phyloP scores from a whole-genome alignment of 2,329 filamentous ascomycete genomes.

The Diaporthe ilicicola region DNA sequence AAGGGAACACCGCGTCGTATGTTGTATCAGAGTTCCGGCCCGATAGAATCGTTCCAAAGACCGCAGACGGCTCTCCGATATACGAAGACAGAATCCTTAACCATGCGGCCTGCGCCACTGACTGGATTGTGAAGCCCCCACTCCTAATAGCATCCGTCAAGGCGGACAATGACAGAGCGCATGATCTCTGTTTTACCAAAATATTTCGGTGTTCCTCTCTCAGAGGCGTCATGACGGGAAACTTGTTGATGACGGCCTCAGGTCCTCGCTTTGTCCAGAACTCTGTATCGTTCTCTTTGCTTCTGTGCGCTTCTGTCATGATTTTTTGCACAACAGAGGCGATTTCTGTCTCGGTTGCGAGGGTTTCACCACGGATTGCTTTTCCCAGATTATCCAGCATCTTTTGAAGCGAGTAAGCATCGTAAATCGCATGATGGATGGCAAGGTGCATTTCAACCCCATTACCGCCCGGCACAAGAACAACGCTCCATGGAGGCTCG shows the following conservation, averaged over 20 bases:
- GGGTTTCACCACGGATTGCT: conserved; percentile 44
- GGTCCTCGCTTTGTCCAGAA: conserved; percentile 72
- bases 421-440: conserved; percentile 85
- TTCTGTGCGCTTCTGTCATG: conserved; percentile 45
- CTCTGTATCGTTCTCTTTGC: conserved; percentile 43
- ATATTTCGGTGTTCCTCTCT: conserved; percentile 46
- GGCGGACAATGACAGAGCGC: conserved; percentile 48
- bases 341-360: conserved; percentile 40
- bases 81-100: conserved; percentile 78
- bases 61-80: conserved; percentile 75
- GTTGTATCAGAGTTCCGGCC: conserved; percentile 73
- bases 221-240: conserved; percentile 78
- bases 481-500: conserved; percentile 70
- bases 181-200: conserved; percentile 47
- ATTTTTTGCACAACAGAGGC: conserved; percentile 49
- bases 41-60: conserved; percentile 84
- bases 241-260: conserved; percentile 69
- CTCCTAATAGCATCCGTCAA: conserved; percentile 66
- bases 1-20: conserved; percentile 73
- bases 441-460: conserved; percentile 51
- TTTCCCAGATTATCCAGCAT: conserved; percentile 69
- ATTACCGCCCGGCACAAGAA: conserved; percentile 48
- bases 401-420: conserved; percentile 75
- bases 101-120: conserved; percentile 81
- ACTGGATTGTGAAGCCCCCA: conserved; percentile 77